phyloP scores from a whole-genome alignment of 2,329 filamentous ascomycete genomes.

The Pyrenophora seminiperda region DNA sequence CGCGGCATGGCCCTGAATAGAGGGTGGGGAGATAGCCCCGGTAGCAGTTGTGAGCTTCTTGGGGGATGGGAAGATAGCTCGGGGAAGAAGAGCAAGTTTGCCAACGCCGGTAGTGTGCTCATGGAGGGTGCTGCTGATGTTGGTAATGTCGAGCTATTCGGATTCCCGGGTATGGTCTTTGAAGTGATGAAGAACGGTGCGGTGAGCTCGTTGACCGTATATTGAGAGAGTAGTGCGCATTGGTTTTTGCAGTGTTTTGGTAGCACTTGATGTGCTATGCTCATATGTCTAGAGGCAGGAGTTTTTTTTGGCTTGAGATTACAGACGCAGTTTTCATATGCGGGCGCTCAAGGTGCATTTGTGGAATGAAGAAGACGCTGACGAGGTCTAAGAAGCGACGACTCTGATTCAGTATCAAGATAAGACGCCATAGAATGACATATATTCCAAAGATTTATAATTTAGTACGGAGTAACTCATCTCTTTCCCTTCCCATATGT shows the following conservation, averaged over 20 bases:
- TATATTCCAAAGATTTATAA: too few relatives aligned
- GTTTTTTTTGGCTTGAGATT: too few relatives aligned
- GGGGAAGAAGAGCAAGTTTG: slow-evolving; percentile 43
- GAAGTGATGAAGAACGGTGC: slow-evolving; percentile 93
- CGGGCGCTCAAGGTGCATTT: too few relatives aligned
- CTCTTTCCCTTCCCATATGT: background rate
- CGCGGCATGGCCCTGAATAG: slow-evolving; percentile 83
- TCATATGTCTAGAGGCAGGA: too few relatives aligned
- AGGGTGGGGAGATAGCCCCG: slow-evolving; percentile 89
- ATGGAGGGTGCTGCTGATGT: slow-evolving; percentile 57
- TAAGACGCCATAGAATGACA: too few relatives aligned
- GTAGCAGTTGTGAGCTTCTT: slow-evolving; percentile 76
- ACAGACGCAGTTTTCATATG: too few relatives aligned
- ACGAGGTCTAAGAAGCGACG: too few relatives aligned
- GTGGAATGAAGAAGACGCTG: too few relatives aligned
- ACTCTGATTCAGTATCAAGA: too few relatives aligned
- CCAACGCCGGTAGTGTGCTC: slow-evolving; percentile 44
- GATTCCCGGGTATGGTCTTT: slow-evolving; percentile 92
- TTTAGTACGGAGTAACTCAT: background rate
- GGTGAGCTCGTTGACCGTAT: slow-evolving; percentile 88
- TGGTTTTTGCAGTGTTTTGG: too few relatives aligned
- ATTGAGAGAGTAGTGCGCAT: slow-evolving; percentile 56
- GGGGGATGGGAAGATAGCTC: slow-evolving; percentile 71
- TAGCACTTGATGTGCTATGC: too few relatives aligned
- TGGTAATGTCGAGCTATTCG: slow-evolving; percentile 83